Base-by-base conservation (phyloP, 768 basidiomycete genomes). In the Agrocybe praecox region DNA sequence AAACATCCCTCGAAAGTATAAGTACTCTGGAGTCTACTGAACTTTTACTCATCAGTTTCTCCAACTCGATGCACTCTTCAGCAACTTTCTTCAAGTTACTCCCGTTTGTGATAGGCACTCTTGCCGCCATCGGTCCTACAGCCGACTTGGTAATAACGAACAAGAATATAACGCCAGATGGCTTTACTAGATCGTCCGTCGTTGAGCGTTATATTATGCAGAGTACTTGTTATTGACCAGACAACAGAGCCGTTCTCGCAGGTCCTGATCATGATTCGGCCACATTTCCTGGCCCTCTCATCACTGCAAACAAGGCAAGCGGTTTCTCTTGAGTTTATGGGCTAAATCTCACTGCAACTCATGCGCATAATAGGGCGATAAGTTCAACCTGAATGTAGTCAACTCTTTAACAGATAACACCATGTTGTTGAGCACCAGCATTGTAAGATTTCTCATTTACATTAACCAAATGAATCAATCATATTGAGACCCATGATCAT, bases 401-500 rank as follows among this genome's bases (percentile, higher is more conserved):
- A 74, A 83, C 55, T 36, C 62, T 7, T 72, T 86, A 22, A 71
- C 66, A 1, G 81, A 86, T 46, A 67, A 71, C 1, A 67, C 75
- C 0, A 82, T 86, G 83, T 56, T 77, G 24, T 70, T 71, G 50
- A 70, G 67, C 11, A 85, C 83, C 17, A 79, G 76, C 24, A 76
- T 85, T 46, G 83, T 83, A 53, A 60, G 79, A 59, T 9, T 14
- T 18, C 15, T 44, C 24, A n/a, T 6, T 10, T 19, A 34, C 23
- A 17, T 6, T 40, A 17, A 19, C 9, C 7, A 32, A 17, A n/a
- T n/a, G n/a, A n/a, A n/a, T n/a, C 14, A 43, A 0, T 17, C 24
- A 11, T 14, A 2, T 18, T 15, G 43, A 24, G 9, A 23, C 17
- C 24, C 14, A 47, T 18, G 43, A 2, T 15, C 9, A 18, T 61